Evolutionary conservation across 2,329 filamentous ascomycete species (phyloP).

Genomic region (Fusarium tjaetaba): DNA sequence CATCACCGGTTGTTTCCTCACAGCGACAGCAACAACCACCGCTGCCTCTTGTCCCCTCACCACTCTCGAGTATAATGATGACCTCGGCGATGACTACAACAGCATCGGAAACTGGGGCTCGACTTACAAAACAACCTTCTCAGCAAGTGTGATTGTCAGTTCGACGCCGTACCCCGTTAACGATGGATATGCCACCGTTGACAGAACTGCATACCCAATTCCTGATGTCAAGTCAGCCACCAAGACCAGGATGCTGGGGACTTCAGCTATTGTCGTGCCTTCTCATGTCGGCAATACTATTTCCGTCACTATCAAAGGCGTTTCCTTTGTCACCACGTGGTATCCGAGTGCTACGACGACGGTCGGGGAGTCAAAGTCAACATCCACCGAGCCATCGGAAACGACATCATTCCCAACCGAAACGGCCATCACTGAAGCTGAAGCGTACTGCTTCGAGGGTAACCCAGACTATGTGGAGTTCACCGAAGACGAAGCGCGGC

Average conservation of each 20-base stretch:
- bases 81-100: background rate
- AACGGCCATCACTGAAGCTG: background rate
- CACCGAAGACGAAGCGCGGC: background rate
- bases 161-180: background rate
- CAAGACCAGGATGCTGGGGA: background rate
- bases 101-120: background rate
- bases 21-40: conserved; percentile 10
- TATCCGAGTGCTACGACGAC: conserved; percentile 12
- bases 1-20: conserved; percentile 12
- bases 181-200: conserved; percentile 10
- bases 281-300: background rate
- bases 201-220: conserved; percentile 3
- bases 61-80: background rate
- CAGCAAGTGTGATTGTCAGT: background rate
- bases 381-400: background rate
- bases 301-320: background rate
- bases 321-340: background rate
- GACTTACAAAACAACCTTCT: background rate
- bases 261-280: background rate
- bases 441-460: conserved; percentile 6
- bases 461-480: background rate
- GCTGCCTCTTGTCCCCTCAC: background rate
- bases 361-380: background rate
- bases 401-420: conserved; percentile 10
- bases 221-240: background rate